These are phyloP conservation scores for Dimargaris xerosporica DNA, from an alignment of 192 early-diverging fungal species.

Conservation along the genomic window DNA sequence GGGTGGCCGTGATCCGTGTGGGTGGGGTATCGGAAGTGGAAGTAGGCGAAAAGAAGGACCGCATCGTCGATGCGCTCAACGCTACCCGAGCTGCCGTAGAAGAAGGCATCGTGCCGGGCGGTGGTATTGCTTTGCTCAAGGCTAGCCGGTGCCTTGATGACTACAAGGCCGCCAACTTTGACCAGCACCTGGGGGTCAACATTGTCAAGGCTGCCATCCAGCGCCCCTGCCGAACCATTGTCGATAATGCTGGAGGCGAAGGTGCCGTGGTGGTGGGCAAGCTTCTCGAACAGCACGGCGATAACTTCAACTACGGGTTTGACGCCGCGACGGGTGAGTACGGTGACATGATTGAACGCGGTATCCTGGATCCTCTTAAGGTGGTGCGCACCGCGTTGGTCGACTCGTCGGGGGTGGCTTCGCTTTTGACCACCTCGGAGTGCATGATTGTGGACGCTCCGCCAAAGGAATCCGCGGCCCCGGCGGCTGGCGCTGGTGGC, in stretches of 20 bases:
- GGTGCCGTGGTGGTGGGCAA: constrained; percentile 94
- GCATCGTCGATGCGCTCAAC: constrained; percentile 95
- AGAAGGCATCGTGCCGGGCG: constrained; percentile 98
- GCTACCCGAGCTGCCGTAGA: constrained; percentile 98
- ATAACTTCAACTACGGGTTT: constrained; percentile 85
- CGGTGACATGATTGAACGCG: constrained; percentile 91
- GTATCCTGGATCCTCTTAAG: constrained; percentile 98
- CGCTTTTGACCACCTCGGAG: constrained; percentile 93
- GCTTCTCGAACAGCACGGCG: constrained; percentile 60
- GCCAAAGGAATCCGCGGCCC: constrained; percentile 42
- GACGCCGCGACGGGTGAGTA: constrained; percentile 87
- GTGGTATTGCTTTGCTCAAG: constrained; percentile 95
- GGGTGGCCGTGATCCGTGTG: constrained; percentile 99
- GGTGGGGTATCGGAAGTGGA: constrained; percentile 97
- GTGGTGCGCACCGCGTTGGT: constrained; percentile 96
- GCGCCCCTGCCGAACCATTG: constrained; percentile 85
- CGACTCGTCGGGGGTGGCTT: constrained; percentile 94
- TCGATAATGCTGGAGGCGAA: constrained; percentile 94
- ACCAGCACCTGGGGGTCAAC: constrained; percentile 95
- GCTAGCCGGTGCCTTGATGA: constrained; percentile 63
- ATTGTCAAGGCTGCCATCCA: constrained; percentile 91
- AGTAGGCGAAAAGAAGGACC: constrained; percentile 99
- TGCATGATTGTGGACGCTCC: constrained; percentile 97
- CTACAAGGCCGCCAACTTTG: constrained; percentile 93
- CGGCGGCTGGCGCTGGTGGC: constrained; percentile 22